These are phyloP conservation scores for Ceratocystis harringtonii DNA, from an alignment of 2,329 filamentous ascomycete species.

Conservation along the genomic window DNA sequence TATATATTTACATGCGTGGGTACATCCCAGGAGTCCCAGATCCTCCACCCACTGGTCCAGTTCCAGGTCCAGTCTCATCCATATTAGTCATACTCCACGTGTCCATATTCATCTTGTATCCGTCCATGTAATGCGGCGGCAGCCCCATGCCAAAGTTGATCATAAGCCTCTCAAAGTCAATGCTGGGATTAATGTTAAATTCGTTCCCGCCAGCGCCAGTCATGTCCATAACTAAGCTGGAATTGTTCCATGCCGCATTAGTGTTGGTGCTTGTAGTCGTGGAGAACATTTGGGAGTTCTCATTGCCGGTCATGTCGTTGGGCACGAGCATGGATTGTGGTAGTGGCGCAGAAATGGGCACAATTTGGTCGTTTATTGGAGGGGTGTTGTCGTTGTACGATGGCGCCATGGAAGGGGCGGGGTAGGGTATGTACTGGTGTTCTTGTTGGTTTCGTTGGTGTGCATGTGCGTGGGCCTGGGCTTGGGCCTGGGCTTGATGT, in stretches of 20 bases:
- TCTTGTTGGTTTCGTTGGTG: neutral
- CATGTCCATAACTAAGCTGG: neutral
- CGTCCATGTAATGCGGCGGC: constrained; percentile 14
- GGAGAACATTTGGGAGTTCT: neutral
- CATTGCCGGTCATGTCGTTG: neutral
- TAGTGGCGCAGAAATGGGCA: neutral
- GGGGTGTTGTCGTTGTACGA: neutral
- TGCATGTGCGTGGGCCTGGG: neutral
- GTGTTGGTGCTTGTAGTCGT: neutral
- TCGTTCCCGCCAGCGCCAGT: neutral
- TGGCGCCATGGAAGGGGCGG: neutral
- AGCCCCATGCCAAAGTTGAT: constrained; percentile 17
- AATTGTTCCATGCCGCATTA: neutral
- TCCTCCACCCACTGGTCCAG: neutral
- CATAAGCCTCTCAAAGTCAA: constrained; percentile 18
- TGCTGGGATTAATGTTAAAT: constrained; percentile 3
- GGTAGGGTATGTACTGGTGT: neutral
- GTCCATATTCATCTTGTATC: constrained; percentile 11
- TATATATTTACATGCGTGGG: neutral
- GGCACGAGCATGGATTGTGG: neutral
- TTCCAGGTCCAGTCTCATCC: neutral
- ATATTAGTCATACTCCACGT: constrained; percentile 4
- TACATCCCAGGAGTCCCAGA: neutral
- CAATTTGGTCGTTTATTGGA: neutral
- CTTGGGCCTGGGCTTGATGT: neutral